Conservation (phyloP, 805 yeast genomes). For the Saccharomycopsis amapae region DNA sequence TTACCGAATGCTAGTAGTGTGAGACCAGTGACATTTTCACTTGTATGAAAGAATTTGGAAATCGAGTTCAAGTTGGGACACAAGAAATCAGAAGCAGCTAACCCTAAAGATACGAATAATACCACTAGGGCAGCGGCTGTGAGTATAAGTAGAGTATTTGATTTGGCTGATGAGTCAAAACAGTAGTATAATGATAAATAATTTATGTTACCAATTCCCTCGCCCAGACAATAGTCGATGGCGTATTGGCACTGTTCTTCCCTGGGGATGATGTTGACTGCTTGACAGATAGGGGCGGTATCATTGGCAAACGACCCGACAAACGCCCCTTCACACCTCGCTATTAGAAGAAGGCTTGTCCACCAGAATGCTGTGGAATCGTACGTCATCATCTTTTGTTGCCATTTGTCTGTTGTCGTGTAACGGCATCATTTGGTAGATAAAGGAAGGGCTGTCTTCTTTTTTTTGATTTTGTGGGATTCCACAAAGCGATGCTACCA, state of each 20-base stretch:
- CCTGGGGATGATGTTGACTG: constrained; percentile 4
- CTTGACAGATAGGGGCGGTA: constrained; percentile 4
- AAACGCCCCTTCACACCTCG: too few relatives aligned
- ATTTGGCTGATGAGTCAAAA: constrained; percentile 2
- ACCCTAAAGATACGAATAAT: constrained; percentile 59
- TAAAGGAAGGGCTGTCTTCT: too few relatives aligned
- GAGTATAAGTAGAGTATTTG: neutral
- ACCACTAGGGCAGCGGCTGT: constrained; percentile 29
- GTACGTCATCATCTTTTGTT: neutral
- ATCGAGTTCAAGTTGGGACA: constrained; percentile 72
- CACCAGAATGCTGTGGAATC: too few relatives aligned
- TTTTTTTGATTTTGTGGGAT: too few relatives aligned
- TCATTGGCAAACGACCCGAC: neutral
- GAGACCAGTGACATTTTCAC: constrained; percentile 77
- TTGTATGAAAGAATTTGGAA: constrained; percentile 52
- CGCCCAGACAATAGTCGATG: constrained; percentile 29
- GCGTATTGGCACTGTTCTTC: constrained; percentile 35
- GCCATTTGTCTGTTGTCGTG: neutral
- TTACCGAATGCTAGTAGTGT: constrained; percentile 88
- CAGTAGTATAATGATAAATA: constrained; percentile 31
- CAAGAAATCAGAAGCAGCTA: constrained; percentile 74
- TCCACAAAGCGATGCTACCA: too few relatives aligned
- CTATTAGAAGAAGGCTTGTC: too few relatives aligned
- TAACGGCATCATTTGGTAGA: neutral
- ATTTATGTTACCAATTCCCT: constrained; percentile 32